phyloP scores from a whole-genome alignment of 208 protist genomes.

The Crithidia sp. region DNA sequence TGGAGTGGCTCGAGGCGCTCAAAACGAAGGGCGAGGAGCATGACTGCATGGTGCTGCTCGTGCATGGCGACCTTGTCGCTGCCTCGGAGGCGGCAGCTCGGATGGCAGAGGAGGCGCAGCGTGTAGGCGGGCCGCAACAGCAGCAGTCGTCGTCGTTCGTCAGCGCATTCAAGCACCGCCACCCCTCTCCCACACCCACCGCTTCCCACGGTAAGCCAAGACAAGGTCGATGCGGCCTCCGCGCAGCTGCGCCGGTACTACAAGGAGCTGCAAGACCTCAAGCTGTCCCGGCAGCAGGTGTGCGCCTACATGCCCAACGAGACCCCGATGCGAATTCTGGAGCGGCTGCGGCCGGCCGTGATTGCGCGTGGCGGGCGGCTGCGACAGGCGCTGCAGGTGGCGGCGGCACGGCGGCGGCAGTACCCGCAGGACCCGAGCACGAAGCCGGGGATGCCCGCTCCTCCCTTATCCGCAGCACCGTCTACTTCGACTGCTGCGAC shows the following conservation, averaged over 20 bases:
- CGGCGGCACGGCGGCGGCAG: slow-evolving; percentile 26
- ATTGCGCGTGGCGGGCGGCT: slow-evolving; percentile 35
- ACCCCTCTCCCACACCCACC: background rate
- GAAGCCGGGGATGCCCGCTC: background rate
- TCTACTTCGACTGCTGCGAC: background rate
- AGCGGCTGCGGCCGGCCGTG: slow-evolving; percentile 61
- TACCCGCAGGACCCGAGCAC: slow-evolving; percentile 35
- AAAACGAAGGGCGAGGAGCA: slow-evolving; percentile 47
- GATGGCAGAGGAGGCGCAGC: slow-evolving; percentile 28
- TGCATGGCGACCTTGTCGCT: slow-evolving; percentile 61
- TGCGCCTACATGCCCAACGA: slow-evolving; percentile 69
- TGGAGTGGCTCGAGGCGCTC: slow-evolving; percentile 61
- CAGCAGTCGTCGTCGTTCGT: too few species aligned
- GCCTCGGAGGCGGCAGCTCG: slow-evolving; percentile 24
- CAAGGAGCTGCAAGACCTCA: slow-evolving; percentile 59
- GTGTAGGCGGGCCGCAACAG: background rate
- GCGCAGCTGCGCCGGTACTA: slow-evolving; percentile 67
- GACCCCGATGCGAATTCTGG: slow-evolving; percentile 62
- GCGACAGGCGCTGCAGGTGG: slow-evolving; percentile 37
- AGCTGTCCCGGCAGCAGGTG: slow-evolving; percentile 72
- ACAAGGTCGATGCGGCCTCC: slow-evolving; percentile 44
- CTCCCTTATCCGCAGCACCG: background rate
- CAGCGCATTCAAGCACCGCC: background rate
- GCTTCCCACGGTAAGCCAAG: slow-evolving; percentile 26
- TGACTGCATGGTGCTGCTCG: slow-evolving; percentile 56